Conservation (phyloP, 1,284 basidiomycete genomes). For the Blastosporella zonata region DNA sequence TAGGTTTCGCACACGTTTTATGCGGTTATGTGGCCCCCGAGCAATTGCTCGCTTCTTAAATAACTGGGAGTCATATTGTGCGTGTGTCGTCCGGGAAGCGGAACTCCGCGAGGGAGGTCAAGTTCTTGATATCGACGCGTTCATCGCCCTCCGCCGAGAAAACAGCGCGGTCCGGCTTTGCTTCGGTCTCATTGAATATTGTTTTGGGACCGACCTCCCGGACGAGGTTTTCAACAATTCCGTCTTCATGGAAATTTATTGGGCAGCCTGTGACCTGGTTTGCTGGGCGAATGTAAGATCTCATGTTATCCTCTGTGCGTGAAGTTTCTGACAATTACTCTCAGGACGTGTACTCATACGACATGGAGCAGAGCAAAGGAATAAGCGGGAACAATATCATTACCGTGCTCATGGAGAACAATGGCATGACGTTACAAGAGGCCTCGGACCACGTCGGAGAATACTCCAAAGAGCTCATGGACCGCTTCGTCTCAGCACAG, state of each 20-base stretch:
- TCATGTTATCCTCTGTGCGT: conserved; percentile 1
- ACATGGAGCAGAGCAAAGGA: conserved; percentile 71
- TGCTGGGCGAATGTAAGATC: conserved; percentile 64
- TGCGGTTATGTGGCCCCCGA: conserved; percentile 40
- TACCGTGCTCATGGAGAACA: conserved; percentile 61
- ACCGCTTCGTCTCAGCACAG: conserved; percentile 46
- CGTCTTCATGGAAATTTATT: conserved; percentile 51
- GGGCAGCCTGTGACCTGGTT: conserved; percentile 62
- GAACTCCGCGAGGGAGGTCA: conserved; percentile 54
- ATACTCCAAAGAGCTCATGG: conserved; percentile 49
- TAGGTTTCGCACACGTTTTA: conserved; percentile 53
- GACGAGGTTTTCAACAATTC: conserved; percentile 58
- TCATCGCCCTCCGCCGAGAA: conserved; percentile 56
- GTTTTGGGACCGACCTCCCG: conserved; percentile 58
- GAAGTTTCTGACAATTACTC: conserved; percentile 6
- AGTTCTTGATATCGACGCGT: conserved; percentile 51
- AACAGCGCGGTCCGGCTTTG: conserved; percentile 66
- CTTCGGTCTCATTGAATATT: conserved; percentile 61
- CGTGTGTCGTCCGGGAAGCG: conserved; percentile 56
- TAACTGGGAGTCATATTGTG: conserved; percentile 55
- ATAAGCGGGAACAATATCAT: conserved; percentile 64
- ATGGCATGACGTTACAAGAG: conserved; percentile 49
- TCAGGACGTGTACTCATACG: conserved; percentile 71
- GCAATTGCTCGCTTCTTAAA: conserved; percentile 49
- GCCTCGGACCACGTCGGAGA: conserved; percentile 56